Conservation (phyloP, 768 basidiomycete genomes). For the Podaxis pistillaris region DNA sequence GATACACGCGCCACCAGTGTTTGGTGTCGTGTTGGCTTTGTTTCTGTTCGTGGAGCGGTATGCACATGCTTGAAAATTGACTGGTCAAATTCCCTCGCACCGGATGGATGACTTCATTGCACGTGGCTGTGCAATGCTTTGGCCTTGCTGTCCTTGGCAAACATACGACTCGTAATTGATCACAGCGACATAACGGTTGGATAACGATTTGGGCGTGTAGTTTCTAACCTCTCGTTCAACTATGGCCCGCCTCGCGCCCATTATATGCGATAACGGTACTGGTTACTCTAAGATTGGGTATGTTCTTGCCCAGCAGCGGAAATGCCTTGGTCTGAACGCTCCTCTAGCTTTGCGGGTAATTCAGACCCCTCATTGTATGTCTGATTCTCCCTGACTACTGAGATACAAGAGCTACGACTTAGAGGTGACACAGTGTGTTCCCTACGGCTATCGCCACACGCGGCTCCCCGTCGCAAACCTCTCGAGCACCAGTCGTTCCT, state of each 20-base stretch:
- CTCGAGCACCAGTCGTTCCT: constrained; percentile 76
- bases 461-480: constrained; percentile 59
- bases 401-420: constrained; percentile 12
- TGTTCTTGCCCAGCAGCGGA: constrained; percentile 23
- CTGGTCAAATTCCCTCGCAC: neutral
- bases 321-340: constrained; percentile 10
- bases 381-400: constrained; percentile 1
- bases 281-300: constrained; percentile 98
- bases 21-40: too few relatives aligned
- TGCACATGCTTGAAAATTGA: too few relatives aligned
- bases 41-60: too few relatives aligned
- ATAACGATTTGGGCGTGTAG: constrained; percentile 5
- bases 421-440: constrained; percentile 65
- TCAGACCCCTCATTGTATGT: constrained; percentile 97
- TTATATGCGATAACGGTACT: constrained; percentile 98
- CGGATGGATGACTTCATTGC: neutral
- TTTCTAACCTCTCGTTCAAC: constrained; percentile 12
- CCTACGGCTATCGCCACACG: constrained; percentile 96
- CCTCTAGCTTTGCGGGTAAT: constrained; percentile 89
- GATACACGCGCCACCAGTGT: too few relatives aligned
- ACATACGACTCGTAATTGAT: constrained; percentile 13
- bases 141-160: constrained; percentile 16
- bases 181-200: neutral
- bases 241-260: constrained; percentile 88
- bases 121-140: constrained; percentile 11